Evolutionary conservation across 2,329 filamentous ascomycete species (phyloP).

Genomic region (Elsinoe necatrix): DNA sequence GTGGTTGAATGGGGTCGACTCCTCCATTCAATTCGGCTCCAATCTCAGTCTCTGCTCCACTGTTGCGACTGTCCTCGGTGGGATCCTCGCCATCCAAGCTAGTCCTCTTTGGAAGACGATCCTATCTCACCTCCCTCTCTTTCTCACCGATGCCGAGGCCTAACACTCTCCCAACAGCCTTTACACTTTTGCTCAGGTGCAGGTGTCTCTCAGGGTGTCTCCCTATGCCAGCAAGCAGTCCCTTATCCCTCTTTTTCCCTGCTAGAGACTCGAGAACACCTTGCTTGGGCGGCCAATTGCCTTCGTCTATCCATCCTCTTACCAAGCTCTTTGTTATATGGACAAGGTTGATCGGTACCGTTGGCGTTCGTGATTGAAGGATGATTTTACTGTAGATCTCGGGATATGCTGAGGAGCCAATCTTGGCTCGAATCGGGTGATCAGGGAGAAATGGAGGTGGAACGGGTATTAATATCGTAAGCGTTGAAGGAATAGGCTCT

Average conservation of each 20-base stretch:
- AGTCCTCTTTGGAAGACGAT: not conserved
- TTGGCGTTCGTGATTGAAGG: conserved; percentile 67
- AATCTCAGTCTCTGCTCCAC: not conserved
- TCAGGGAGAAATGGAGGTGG: conserved; percentile 64
- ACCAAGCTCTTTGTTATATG: conserved; percentile 77
- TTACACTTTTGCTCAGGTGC: conserved; percentile 36
- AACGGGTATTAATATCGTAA: conserved; percentile 55
- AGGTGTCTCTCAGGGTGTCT: conserved; percentile 16
- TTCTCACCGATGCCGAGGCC: conserved; percentile 20
- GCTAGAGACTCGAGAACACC: conserved; percentile 41
- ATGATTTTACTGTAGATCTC: conserved; percentile 88
- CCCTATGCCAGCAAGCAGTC: not conserved
- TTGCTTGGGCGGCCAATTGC: conserved; percentile 76
- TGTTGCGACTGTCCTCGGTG: not conserved
- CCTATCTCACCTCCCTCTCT: conserved; percentile 2
- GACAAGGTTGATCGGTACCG: conserved; percentile 76
- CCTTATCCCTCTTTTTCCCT: conserved; percentile 29
- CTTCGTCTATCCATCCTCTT: conserved; percentile 83
- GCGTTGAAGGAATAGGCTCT: conserved; percentile 20
- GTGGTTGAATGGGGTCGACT: too few species aligned
- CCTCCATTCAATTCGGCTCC: not conserved
- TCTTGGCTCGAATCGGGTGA: conserved; percentile 69
- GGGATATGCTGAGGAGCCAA: conserved; percentile 63
- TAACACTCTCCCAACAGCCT: conserved; percentile 38
- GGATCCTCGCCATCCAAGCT: not conserved